Evolutionary conservation across 495 filamentous ascomycete species (phyloP).

Genomic region (Daldinia decipiens): DNA sequence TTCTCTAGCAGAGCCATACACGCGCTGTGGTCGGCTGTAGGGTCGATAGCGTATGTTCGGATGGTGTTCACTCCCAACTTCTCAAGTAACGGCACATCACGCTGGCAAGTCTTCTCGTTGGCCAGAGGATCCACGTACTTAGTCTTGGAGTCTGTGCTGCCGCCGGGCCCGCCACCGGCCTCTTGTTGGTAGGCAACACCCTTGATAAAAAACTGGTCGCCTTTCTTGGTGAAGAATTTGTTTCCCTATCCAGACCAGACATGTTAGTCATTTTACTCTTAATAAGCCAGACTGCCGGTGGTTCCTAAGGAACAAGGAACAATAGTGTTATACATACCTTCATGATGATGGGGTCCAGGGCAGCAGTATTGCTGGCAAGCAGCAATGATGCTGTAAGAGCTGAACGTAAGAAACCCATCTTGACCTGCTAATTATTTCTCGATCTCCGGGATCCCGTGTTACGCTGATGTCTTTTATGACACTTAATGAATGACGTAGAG

Average conservation of each 20-base stretch:
- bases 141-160: slow-evolving; percentile 49
- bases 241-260: slow-evolving; percentile 49
- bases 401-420: slow-evolving; percentile 55
- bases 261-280: neutral
- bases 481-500: neutral
- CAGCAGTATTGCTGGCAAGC: slow-evolving; percentile 62
- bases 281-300: no score
- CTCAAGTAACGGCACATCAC: slow-evolving; percentile 83
- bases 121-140: slow-evolving; percentile 76
- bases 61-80: slow-evolving; percentile 87
- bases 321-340: slow-evolving; percentile 58
- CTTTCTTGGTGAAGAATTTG: slow-evolving; percentile 74
- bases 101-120: slow-evolving; percentile 71
- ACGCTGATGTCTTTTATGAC: neutral
- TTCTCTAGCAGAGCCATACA: slow-evolving; percentile 87
- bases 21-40: slow-evolving; percentile 75
- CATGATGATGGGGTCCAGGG: slow-evolving; percentile 75
- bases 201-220: slow-evolving; percentile 84
- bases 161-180: slow-evolving; percentile 52
- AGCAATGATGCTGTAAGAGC: slow-evolving; percentile 56
- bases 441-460: slow-evolving; percentile 32
- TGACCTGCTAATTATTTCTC: slow-evolving; percentile 26
- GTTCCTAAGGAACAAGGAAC: no score
- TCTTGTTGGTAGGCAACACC: slow-evolving; percentile 89
- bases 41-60: slow-evolving; percentile 92